Evolutionary conservation across 768 basidiomycete species (phyloP).

Genomic region (Rhizopogon sp.): DNA sequence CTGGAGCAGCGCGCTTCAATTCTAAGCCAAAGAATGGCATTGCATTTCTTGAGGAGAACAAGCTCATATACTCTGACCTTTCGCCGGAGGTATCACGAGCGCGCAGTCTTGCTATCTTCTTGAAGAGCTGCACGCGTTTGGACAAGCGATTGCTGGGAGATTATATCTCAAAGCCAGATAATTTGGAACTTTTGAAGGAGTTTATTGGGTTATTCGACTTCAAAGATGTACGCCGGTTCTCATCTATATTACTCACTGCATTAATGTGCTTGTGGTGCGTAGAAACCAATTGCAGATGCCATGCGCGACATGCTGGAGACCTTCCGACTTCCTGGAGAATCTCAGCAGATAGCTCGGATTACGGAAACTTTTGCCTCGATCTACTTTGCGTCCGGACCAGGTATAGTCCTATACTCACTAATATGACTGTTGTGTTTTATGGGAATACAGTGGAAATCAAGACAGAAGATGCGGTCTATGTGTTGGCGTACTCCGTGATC

Average conservation of each 20-base stretch:
- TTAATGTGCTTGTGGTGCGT: not conserved
- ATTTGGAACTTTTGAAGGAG: conserved; percentile 76
- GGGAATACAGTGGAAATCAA: conserved; percentile 70
- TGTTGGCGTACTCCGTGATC: conserved; percentile 92
- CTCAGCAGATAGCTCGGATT: conserved; percentile 90
- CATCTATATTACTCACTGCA: not conserved
- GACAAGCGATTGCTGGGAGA: conserved; percentile 95
- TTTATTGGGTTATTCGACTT: conserved; percentile 91
- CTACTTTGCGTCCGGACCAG: conserved; percentile 82
- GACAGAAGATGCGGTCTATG: conserved; percentile 88
- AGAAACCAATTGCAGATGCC: conserved; percentile 96
- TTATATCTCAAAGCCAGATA: conserved; percentile 86
- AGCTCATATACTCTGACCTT: conserved; percentile 73
- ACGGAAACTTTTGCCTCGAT: conserved; percentile 92
- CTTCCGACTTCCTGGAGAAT: conserved; percentile 92
- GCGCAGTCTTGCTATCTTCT: conserved; percentile 75
- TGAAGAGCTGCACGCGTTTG: conserved; percentile 78
- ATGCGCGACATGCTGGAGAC: conserved; percentile 92
- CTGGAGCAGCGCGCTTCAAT: conserved; percentile 86
- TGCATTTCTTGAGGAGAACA: conserved; percentile 88
- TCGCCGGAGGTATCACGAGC: conserved; percentile 50
- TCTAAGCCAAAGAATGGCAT: conserved; percentile 88
- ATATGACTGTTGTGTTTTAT: not conserved
- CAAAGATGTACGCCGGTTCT: conserved; percentile 55
- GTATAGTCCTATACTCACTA: conserved; percentile 33